Percentiles rank a stretch among this genome's conserved stretches.
Conservation (phyloP, 2,329 filamentous ascomycete species). For the Magnaporthiopsis poae region DNA sequence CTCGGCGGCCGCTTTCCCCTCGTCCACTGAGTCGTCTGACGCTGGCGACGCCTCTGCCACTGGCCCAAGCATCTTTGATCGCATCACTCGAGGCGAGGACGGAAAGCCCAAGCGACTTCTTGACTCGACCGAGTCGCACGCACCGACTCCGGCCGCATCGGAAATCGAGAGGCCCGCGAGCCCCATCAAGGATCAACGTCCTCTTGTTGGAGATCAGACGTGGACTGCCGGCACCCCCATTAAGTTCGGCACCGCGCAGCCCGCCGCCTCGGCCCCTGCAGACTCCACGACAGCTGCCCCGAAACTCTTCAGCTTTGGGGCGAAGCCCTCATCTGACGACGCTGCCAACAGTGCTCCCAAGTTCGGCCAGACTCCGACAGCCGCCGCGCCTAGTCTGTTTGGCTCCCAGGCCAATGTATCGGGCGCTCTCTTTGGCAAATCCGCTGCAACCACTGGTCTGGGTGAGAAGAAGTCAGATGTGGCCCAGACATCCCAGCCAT, state of each 20-base stretch:
- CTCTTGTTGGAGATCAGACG: slow-evolving; percentile 30
- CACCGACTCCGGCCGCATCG: slow-evolving; percentile 16
- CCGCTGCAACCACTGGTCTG: not conserved
- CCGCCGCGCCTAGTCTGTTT: slow-evolving; percentile 2
- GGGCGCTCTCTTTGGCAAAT: not conserved
- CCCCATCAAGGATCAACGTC: slow-evolving; percentile 28
- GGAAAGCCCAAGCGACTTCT: slow-evolving; percentile 38
- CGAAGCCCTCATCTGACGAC: slow-evolving; percentile 10
- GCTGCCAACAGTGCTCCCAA: not conserved
- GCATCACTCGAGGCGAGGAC: slow-evolving; percentile 39
- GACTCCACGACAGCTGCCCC: slow-evolving; percentile 12
- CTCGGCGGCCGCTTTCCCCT: slow-evolving; percentile 13
- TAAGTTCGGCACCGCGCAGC: slow-evolving; percentile 35
- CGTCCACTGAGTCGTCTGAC: slow-evolving; percentile 29
- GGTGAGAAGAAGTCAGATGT: not conserved
- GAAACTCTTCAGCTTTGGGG: slow-evolving; percentile 9
- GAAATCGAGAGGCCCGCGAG: slow-evolving; percentile 35
- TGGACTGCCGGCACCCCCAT: slow-evolving; percentile 43
- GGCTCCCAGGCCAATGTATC: not conserved
- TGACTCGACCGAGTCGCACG: slow-evolving; percentile 16
- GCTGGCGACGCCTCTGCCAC: slow-evolving; percentile 33
- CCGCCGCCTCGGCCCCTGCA: slow-evolving; percentile 21
- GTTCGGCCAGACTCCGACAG: not conserved
- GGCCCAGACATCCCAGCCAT: not conserved
- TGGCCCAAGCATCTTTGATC: slow-evolving; percentile 45